phyloP scores from a whole-genome alignment of 2,329 filamentous ascomycete species.

The Trichoderma simmonsii region DNA sequence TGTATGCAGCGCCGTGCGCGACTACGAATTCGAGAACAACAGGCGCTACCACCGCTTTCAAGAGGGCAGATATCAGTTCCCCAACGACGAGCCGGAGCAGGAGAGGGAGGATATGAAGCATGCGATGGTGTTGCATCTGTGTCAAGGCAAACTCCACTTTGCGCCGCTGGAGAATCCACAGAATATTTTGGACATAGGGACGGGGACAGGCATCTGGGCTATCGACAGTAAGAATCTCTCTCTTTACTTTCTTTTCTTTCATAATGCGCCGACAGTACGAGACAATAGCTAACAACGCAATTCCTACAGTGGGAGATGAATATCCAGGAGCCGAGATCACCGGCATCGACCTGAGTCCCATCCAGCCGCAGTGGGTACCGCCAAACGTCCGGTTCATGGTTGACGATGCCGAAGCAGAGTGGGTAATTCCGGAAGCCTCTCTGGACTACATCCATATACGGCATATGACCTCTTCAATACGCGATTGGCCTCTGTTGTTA shows the following conservation, averaged over 20 bases:
- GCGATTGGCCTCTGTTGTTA: slow-evolving; percentile 27
- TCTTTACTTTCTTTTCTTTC: background rate
- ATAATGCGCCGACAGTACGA: background rate
- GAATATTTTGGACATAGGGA: slow-evolving; percentile 42
- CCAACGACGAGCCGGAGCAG: slow-evolving; percentile 45
- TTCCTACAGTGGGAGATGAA: slow-evolving; percentile 33
- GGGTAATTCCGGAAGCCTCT: slow-evolving; percentile 38
- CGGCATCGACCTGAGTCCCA: slow-evolving; percentile 40
- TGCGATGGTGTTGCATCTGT: slow-evolving; percentile 35
- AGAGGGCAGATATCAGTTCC: slow-evolving; percentile 38
- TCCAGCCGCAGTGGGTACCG: slow-evolving; percentile 33
- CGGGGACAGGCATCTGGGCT: slow-evolving; percentile 40
- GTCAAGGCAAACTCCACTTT: slow-evolving; percentile 38
- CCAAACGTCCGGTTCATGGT: slow-evolving; percentile 39
- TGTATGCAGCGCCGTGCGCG: slow-evolving; percentile 32
- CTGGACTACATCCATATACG: slow-evolving; percentile 36
- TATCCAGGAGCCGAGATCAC: slow-evolving; percentile 38
- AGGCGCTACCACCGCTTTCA: slow-evolving; percentile 42
- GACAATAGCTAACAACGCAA: background rate
- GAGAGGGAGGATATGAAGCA: slow-evolving; percentile 44
- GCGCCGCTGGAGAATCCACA: slow-evolving; percentile 40
- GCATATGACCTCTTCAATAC: slow-evolving; percentile 29
- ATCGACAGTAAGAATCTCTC: slow-evolving; percentile 36
- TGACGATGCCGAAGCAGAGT: slow-evolving; percentile 37
- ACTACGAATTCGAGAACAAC: slow-evolving; percentile 43